Evolutionary conservation across 331 rosid species (phyloP).

Genomic region (Quercus tomentella): DNA sequence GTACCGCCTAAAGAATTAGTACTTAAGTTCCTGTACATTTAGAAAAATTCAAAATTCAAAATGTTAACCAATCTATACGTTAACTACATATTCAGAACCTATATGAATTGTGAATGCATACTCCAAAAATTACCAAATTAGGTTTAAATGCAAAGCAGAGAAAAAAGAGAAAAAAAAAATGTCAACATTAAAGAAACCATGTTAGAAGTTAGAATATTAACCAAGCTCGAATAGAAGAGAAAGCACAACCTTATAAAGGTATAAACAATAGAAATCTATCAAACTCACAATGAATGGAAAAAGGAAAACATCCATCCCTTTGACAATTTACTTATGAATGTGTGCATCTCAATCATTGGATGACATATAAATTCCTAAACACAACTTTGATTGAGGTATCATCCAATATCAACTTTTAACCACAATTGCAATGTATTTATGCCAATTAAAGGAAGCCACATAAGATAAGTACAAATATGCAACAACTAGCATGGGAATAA

Average conservation of each 20-base stretch:
- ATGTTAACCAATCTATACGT: background rate
- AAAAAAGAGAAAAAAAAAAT: background rate
- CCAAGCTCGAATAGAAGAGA: background rate
- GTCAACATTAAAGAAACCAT: background rate
- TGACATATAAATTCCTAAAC: no score
- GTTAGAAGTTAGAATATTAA: background rate
- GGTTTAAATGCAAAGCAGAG: background rate
- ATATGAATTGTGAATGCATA: slow-evolving; percentile 1
- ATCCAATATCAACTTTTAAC: background rate
- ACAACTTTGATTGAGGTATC: background rate
- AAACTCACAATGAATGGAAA: background rate
- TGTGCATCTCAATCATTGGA: background rate
- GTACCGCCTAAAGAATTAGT: slow-evolving; percentile 69
- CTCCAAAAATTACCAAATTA: background rate
- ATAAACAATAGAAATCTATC: background rate
- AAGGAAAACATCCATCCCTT: background rate
- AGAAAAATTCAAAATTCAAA: background rate
- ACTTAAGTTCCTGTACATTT: slow-evolving; percentile 68
- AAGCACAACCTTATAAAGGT: background rate
- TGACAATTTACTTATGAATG: background rate
- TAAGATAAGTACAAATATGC: background rate
- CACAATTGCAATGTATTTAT: background rate
- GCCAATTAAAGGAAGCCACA: background rate
- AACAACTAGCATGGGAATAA: background rate
- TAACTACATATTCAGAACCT: slow-evolving; percentile 4